Evolutionary conservation across 768 basidiomycete genomes (phyloP), one percentile per base, ranked within the genome.

Genomic region (Lactarius psammicola): DNA sequence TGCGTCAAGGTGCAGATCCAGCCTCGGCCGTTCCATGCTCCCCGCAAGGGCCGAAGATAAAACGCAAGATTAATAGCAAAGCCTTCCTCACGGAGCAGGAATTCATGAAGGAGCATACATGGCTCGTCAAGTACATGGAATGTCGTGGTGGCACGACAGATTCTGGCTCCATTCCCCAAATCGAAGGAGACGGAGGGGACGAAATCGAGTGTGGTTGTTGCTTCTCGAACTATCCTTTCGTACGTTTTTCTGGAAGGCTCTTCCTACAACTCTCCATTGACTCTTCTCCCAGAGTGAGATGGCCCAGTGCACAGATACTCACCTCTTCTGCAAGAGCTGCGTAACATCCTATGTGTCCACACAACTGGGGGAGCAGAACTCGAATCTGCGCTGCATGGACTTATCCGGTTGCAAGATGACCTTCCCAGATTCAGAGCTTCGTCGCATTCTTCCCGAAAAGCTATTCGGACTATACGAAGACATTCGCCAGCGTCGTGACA

Each of bases 151-250:
- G 28, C 40, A 23, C 49, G 34, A 72, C 67, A 31, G 68, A 66
- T 4, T 63, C 56, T 26, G 44, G 57, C 38, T 13, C 40, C 30
- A 78, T 78, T 30, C 74, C 72, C 31, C 74, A 70, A 15, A 68
- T 72, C 0, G 76, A 76, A 28, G 75, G 78, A 56, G 53, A 73
- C 76, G 40, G 74, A 79, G 85, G 82, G 36, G 83, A 80, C 58
- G 89, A 87, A 2, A 85, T 95, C 40, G 92, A 95, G 71, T 95
- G 94, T 71, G 90, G 89, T 15, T 95, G 94, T 71, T 97, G 94
- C 75, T 96, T 94, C 72, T 77, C 83, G 4, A 80, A 77, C 13
- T 91, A 87, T 67, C 74, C 86, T 4, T 88, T 90, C 75, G 91
- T 92, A 74, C 63, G 90, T 78, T n/a, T 31, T 42, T 31, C 60